Evolutionary conservation across 1,284 basidiomycete genomes (phyloP).

Genomic region (Austroboletus niveus): DNA sequence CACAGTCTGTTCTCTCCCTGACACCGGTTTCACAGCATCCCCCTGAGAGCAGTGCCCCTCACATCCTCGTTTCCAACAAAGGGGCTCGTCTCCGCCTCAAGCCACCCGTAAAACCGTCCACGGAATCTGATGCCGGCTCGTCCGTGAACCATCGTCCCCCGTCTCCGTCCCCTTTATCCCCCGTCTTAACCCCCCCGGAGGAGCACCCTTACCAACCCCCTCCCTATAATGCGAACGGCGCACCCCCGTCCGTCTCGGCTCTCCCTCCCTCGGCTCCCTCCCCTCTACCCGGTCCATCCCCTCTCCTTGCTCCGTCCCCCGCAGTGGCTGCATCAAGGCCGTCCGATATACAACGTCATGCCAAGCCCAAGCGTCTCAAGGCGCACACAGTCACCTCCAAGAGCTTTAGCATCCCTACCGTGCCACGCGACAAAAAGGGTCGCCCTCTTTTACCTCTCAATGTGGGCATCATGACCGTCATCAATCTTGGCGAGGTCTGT

Average conservation of each 20-base stretch:
- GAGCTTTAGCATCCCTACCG: slow-evolving; percentile 68
- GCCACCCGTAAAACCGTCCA: slow-evolving; percentile 30
- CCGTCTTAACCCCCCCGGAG: slow-evolving; percentile 29
- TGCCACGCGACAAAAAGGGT: slow-evolving; percentile 67
- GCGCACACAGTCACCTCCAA: slow-evolving; percentile 75
- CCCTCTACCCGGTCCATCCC: slow-evolving; percentile 24
- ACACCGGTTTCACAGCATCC: slow-evolving; percentile 21
- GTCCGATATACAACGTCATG: slow-evolving; percentile 44
- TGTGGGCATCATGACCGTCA: slow-evolving; percentile 80
- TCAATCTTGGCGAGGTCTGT: slow-evolving; percentile 67
- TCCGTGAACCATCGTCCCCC: slow-evolving; percentile 20
- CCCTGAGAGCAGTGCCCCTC: slow-evolving; percentile 11
- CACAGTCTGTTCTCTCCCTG: slow-evolving; percentile 25
- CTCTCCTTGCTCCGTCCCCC: slow-evolving; percentile 17
- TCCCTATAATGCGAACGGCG: slow-evolving; percentile 23
- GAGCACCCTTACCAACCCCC: slow-evolving; percentile 25
- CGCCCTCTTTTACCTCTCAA: slow-evolving; percentile 70
- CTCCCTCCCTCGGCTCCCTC: slow-evolving; percentile 15
- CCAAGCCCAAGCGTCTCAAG: slow-evolving; percentile 72
- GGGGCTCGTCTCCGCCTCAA: slow-evolving; percentile 44
- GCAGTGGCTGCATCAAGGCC: slow-evolving; percentile 32
- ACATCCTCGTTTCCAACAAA: slow-evolving; percentile 39
- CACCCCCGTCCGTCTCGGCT: slow-evolving; percentile 9
- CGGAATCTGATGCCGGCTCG: slow-evolving; percentile 19
- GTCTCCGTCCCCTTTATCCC: slow-evolving; percentile 27